Evolutionary conservation across 176 grass and related monocot genomes (phyloP).

Genomic region (Aegilops speltoides): DNA sequence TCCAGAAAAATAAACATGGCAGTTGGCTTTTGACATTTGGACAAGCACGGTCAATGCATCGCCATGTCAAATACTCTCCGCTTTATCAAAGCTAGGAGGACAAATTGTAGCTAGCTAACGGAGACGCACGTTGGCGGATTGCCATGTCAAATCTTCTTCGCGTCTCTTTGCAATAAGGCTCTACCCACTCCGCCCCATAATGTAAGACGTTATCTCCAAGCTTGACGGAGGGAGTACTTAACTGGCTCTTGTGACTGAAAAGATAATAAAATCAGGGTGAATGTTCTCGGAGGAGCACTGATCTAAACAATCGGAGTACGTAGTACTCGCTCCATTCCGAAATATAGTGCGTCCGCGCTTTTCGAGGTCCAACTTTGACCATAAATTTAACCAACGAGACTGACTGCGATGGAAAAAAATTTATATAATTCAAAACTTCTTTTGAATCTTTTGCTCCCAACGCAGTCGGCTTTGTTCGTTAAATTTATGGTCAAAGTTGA

Average conservation of each 20-base stretch:
- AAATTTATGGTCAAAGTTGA: too few relatives aligned
- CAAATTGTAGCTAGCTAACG: neutral
- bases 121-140: neutral
- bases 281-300: neutral
- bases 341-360: too few relatives aligned
- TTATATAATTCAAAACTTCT: too few relatives aligned
- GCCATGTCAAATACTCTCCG: slow-evolving; percentile 9
- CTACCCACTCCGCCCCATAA: neutral
- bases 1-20: neutral
- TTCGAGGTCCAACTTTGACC: too few relatives aligned
- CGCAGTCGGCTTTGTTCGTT: too few relatives aligned
- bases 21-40: neutral
- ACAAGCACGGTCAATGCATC: slow-evolving; percentile 33
- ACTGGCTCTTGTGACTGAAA: neutral
- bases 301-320: too few relatives aligned
- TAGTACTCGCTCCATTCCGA: too few relatives aligned
- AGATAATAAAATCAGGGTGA: neutral
- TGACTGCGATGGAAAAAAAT: too few relatives aligned
- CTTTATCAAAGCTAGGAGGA: neutral
- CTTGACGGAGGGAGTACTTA: neutral
- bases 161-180: too few relatives aligned
- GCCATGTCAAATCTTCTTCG: neutral
- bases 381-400: too few relatives aligned
- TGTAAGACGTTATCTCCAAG: too few relatives aligned
- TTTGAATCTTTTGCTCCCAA: too few relatives aligned